Evolutionary conservation across 2,329 filamentous ascomycete genomes (phyloP).

Genomic region (Aspergillus transmontanensis): DNA sequence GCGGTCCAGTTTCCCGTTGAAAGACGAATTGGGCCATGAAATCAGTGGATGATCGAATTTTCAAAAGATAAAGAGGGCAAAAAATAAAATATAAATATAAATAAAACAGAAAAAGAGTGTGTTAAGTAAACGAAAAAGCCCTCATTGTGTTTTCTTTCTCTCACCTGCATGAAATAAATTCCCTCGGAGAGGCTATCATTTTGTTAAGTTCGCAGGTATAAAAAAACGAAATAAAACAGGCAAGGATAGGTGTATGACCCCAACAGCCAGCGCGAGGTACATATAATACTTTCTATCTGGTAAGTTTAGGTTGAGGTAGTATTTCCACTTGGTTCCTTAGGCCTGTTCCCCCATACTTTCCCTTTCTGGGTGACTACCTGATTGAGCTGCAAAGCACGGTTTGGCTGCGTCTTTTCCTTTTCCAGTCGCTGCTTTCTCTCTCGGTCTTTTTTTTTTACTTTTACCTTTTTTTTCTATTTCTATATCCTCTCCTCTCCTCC

Average conservation of each 20-base stretch:
- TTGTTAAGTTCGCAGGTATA: background rate
- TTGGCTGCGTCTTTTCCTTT: conserved; percentile 7
- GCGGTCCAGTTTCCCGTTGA: background rate
- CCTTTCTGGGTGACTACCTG: conserved; percentile 14
- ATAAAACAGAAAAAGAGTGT: background rate
- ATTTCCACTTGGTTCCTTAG: conserved; percentile 2
- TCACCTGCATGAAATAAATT: background rate
- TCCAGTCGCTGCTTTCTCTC: background rate
- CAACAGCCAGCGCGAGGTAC: background rate
- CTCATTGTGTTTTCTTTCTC: background rate
- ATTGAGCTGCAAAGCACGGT: conserved; percentile 6
- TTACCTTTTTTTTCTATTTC: conserved; percentile 10
- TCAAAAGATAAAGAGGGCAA: background rate
- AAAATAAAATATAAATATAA: background rate
- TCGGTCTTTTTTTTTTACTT: conserved; percentile 8
- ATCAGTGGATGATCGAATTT: background rate
- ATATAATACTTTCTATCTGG: background rate
- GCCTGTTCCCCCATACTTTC: conserved; percentile 14
- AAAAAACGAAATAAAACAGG: background rate
- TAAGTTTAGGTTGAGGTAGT: background rate
- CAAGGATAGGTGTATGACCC: background rate
- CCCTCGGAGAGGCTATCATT: background rate
- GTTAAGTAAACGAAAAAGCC: background rate
- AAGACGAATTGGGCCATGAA: background rate
- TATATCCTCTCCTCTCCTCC: conserved; percentile 2